A percentile compares a stretch with the other conserved stretches of the same genome.
These are phyloP conservation scores for Elongisporangium undulatum DNA, from an alignment of 352 stramenopile species.

Conservation along the genomic window DNA sequence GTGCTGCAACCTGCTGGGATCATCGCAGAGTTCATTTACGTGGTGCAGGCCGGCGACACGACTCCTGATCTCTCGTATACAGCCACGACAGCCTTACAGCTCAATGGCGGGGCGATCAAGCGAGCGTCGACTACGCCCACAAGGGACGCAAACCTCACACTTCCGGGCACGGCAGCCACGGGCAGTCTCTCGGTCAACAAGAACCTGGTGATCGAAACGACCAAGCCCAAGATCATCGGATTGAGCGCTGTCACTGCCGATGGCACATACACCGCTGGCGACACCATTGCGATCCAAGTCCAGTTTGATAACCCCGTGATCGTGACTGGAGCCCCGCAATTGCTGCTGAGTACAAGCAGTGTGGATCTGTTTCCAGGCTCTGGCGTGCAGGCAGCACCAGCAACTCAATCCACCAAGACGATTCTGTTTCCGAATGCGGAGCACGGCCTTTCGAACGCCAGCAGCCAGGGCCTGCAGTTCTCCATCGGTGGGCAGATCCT, in stretches of 20 bases:
- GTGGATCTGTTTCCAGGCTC: constrained; percentile 52
- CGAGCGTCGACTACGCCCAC: constrained; percentile 39
- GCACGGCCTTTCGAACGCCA: constrained; percentile 34
- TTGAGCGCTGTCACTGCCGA: constrained; percentile 26
- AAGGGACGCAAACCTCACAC: constrained; percentile 39
- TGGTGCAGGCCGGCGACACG: constrained; percentile 66
- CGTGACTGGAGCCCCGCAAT: constrained; percentile 37
- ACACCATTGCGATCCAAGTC: constrained; percentile 51
- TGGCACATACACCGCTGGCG: constrained; percentile 58
- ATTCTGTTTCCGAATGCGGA: constrained; percentile 48
- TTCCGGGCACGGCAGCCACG: constrained; percentile 47
- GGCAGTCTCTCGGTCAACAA: constrained; percentile 64
- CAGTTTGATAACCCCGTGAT: constrained; percentile 55
- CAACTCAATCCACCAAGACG: constrained; percentile 15
- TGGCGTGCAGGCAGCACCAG: constrained; percentile 38
- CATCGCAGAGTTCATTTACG: constrained; percentile 67
- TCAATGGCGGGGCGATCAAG: constrained; percentile 58
- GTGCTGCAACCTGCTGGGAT: constrained; percentile 28
- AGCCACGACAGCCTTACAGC: constrained; percentile 33
- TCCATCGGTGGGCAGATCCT: constrained; percentile 42
- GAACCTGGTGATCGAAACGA: constrained; percentile 74
- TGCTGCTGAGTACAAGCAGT: constrained; percentile 43
- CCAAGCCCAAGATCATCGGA: constrained; percentile 32
- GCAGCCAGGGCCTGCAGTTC: constrained; percentile 48
- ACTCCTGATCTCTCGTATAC: constrained; percentile 64